Evolutionary conservation across 2,329 filamentous ascomycete genomes (phyloP).

Genomic region (Fusarium begoniae): DNA sequence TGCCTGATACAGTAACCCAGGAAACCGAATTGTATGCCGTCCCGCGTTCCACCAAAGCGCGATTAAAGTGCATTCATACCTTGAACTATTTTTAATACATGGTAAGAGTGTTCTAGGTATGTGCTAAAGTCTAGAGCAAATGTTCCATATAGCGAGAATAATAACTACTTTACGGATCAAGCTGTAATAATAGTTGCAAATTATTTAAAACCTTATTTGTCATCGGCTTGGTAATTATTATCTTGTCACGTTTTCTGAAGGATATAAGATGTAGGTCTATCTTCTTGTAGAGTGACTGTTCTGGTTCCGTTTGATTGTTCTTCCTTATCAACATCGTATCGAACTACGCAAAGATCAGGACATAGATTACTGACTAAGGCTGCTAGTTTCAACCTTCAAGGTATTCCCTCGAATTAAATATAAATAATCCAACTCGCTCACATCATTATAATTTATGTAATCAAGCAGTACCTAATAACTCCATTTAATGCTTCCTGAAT

Average conservation of each 20-base stretch:
- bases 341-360: no score
- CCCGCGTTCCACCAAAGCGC: background rate
- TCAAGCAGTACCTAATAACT: background rate
- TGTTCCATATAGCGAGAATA: fast-evolving
- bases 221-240: background rate
- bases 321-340: no score
- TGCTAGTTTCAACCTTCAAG: fast-evolving
- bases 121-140: fast-evolving
- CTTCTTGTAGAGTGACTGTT: no score
- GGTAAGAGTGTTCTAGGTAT: fast-evolving
- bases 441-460: fast-evolving
- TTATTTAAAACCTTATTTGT: background rate
- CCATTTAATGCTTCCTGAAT: no score
- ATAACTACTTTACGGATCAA: fast-evolving
- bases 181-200: background rate
- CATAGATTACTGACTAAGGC: no score
- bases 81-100: fast-evolving
- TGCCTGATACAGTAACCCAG: background rate
- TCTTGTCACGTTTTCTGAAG: background rate
- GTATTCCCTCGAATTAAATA: background rate
- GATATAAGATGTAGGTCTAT: background rate
- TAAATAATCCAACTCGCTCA: fast-evolving
- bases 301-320: no score
- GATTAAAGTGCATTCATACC: background rate
- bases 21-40: background rate